phyloP scores from a whole-genome alignment of 2,329 filamentous ascomycete genomes.

The Colletotrichum aenigma region DNA sequence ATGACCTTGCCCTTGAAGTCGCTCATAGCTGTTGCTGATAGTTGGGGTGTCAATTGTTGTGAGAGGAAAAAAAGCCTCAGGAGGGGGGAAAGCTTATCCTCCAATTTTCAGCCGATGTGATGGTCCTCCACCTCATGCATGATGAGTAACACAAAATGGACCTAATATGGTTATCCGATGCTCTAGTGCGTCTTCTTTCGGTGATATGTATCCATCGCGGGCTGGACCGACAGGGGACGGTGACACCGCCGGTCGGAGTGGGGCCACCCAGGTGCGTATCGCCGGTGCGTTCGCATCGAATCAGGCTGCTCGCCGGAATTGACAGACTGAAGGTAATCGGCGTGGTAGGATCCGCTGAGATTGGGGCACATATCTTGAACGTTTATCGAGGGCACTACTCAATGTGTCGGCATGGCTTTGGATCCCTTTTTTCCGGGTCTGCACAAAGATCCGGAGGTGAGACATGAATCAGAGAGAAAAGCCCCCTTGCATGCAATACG shows the following conservation, averaged over 20 bases:
- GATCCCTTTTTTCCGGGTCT: no score
- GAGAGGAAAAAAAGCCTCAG: background rate
- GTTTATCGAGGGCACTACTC: no score
- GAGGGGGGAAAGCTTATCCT: background rate
- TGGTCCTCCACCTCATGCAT: background rate
- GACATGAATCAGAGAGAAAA: no score
- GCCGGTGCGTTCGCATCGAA: no score
- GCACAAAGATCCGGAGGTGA: no score
- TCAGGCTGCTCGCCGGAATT: no score
- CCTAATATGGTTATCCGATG: background rate
- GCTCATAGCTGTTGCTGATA: background rate
- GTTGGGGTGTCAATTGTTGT: background rate
- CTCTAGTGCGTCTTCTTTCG: background rate
- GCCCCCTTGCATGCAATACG: no score
- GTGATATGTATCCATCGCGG: background rate
- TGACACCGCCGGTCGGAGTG: background rate
- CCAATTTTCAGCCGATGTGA: background rate
- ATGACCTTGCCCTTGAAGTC: slow-evolving; percentile 43
- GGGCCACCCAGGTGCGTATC: no score
- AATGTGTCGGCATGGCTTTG: no score
- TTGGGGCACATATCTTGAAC: no score
- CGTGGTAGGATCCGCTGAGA: no score
- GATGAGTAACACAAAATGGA: background rate
- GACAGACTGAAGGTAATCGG: no score
- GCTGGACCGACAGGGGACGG: background rate